Base-by-base conservation (phyloP, 495 filamentous ascomycete genomes). In the Penicillium soppii region DNA sequence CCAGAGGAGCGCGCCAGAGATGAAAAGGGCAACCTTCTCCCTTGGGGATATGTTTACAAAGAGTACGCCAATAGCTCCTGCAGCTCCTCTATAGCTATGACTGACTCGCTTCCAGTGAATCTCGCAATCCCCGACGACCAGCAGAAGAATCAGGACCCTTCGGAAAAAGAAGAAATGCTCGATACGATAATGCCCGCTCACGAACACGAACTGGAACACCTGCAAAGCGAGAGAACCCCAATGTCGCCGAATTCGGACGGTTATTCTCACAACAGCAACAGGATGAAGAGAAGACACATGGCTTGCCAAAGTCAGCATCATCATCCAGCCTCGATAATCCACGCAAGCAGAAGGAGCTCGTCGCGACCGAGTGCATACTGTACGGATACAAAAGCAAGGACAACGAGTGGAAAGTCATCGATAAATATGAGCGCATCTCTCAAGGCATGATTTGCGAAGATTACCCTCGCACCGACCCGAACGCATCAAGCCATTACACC, bases 381-480 rank as follows among this genome's bases (percentile, higher is more conserved):
- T 86, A 89, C 52, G 91, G 91, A n/a, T 95, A 89, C 68, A 80
- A 83, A 27, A 76, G 77, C 29, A 77, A 84, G 37, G 74, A 79
- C 30, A 74, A 79, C 22, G 88, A 94, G 70, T 95, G 90, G 76
- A 88, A 90, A 25, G 90, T 89, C 20, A 86, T 96, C 54, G 84
- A 86, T 60, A 85, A 87, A 62, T 96, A 85, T 67, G 91, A 96
- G 73, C 77, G 84, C 41, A 83, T 91, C 35, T 79, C 77, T 7
- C 65, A 70, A 40, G 91, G 91, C 30, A 70, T 83, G 48, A 91
- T 96, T 62, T 92, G 89, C 66, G 91, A 96, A 71, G 90, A 95
- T 66, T 96, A 96, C 67, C 81, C 88, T 4, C 83, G 91, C 50
- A 81, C 48, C 48, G 74, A 77, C 47, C 74, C 73, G 17, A 84